phyloP scores from a whole-genome alignment of 441 rosid genomes.

The Rhodomyrtus psidioides region DNA sequence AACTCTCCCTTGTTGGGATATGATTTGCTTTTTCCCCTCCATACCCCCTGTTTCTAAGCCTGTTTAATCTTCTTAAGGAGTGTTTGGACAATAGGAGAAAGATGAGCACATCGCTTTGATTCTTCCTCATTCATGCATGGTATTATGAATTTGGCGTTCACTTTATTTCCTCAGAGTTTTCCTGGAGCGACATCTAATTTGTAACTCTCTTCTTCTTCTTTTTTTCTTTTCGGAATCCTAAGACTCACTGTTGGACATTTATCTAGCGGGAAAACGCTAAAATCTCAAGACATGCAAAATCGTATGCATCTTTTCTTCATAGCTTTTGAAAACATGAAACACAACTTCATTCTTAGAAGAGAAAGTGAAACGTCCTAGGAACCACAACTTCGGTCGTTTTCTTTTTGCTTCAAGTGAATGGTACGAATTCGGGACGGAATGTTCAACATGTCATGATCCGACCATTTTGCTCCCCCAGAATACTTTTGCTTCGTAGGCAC shows the following conservation, averaged over 20 bases:
- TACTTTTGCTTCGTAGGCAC: neutral
- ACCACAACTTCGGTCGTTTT: neutral
- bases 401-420: neutral
- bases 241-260: neutral
- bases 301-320: neutral
- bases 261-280: fast-evolving
- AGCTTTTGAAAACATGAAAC: neutral
- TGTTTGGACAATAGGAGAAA: neutral
- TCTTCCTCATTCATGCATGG: neutral
- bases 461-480: neutral
- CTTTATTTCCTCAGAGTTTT: neutral
- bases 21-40: neutral
- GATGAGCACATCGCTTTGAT: neutral
- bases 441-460: neutral
- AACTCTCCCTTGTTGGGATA: neutral
- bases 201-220: neutral
- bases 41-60: neutral
- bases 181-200: neutral
- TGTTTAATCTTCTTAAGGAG: neutral
- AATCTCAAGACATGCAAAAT: neutral
- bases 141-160: neutral
- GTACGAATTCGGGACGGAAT: neutral
- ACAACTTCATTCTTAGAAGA: neutral
- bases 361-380: neutral
- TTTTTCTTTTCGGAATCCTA: neutral